Base-by-base conservation (phyloP, 306 rosid genomes). In the Argentina anserina region DNA sequence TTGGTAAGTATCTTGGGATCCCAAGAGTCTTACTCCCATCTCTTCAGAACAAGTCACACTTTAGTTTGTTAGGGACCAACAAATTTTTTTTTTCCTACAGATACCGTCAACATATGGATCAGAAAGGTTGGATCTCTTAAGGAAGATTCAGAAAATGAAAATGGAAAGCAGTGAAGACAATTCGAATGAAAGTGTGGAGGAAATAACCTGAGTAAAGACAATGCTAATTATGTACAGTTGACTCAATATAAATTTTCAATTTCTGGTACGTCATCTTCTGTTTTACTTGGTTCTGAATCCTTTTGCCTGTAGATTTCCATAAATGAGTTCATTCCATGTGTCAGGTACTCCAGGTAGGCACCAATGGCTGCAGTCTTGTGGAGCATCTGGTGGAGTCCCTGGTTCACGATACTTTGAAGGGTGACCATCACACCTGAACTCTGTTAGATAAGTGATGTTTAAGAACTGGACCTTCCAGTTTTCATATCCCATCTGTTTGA, bases 351-450 rank as follows among this genome's bases (percentile, higher is more conserved):
- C 97, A 20, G 97, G 97, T 69, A 91, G 85, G 81, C 99, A 95
- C 99, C 97, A 91, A 72, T 95, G 99, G 88, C 97, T 95, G 63
- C 97, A 91, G 79, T 95, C 96, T 73, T 95, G 93, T n/a, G 97
- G 97, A 70, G 97, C 91, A 1, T 61, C 74, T 23, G 82, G 73
- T 12, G 97, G 93, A 47, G 92, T 90, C 34, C 90, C 92, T 14
- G 90, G 90, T 81, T 88, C 99, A 52, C 96, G 80, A 69, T 86
- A 82, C 81, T 86, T 90, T 36, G 97, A 91, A 82, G 97, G 99
- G 88, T 95, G 99, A 17, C 97, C 93, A 49, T 92, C 99, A 50
- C 71, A 88, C 80, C 99, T 88, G 37, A 86, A 47, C 72, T 82
- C 97, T 50, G 99, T 86, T 76, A 92, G 87, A 84, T 90, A 88